A percentile compares a stretch with the other conserved stretches of the same genome.
These are phyloP conservation scores for Ceratobasidium sp. DNA, from an alignment of 1,284 basidiomycete genomes.

Conservation along the genomic window DNA sequence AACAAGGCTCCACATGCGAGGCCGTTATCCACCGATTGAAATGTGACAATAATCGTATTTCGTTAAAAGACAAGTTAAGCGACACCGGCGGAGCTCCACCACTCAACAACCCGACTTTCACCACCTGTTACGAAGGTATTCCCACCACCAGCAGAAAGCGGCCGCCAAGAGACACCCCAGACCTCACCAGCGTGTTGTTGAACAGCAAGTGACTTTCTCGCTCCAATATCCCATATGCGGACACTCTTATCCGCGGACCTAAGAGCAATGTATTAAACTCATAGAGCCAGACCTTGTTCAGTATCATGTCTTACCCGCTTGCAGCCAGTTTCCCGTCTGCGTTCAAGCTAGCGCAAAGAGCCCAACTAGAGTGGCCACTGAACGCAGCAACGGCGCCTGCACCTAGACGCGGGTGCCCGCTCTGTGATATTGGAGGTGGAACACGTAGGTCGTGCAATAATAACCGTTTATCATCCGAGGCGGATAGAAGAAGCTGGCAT, in stretches of 20 bases:
- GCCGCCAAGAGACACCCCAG: slow-evolving; percentile 86
- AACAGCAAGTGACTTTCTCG: slow-evolving; percentile 78
- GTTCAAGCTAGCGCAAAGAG: slow-evolving; percentile 77
- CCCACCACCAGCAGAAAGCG: slow-evolving; percentile 57
- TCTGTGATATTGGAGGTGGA: slow-evolving; percentile 58
- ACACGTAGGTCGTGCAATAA: slow-evolving; percentile 82
- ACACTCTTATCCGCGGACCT: slow-evolving; percentile 86
- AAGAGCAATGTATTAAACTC: neutral
- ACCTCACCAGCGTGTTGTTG: slow-evolving; percentile 80
- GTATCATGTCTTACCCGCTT: slow-evolving; percentile 71
- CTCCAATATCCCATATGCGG: slow-evolving; percentile 86
- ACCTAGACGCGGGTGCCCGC: slow-evolving; percentile 53
- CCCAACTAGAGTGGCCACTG: slow-evolving; percentile 87
- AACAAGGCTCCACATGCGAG: neutral
- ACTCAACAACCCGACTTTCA: slow-evolving; percentile 77
- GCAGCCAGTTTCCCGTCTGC: slow-evolving; percentile 78
- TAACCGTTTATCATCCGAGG: slow-evolving; percentile 87
- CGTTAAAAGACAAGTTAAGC: neutral
- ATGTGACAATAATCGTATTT: neutral
- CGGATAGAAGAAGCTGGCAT: slow-evolving; percentile 77
- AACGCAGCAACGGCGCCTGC: slow-evolving; percentile 81
- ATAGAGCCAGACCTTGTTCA: neutral
- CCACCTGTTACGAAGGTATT: slow-evolving; percentile 81
- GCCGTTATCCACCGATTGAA: too few species aligned
- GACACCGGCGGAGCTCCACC: slow-evolving; percentile 74